Base-by-base conservation (phyloP, 768 basidiomycete genomes). In the Suillus paluster region DNA sequence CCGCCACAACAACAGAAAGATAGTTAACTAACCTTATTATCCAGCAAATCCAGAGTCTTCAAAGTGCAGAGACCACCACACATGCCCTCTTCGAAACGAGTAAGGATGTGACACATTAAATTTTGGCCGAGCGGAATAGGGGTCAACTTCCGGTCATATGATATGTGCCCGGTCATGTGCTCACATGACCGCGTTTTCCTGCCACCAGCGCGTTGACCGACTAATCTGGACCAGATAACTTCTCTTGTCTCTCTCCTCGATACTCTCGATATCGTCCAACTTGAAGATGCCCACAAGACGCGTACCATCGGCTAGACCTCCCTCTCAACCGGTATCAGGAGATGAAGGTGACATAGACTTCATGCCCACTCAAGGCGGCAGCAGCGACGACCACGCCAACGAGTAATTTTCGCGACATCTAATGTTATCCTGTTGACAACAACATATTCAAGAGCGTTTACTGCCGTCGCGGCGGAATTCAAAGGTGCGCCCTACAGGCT, bases 381-480 rank as follows among this genome's bases (percentile, higher is more conserved):
- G 63, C 54, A 72, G 66, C 50, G 74, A 76, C 27, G 71, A 76
- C 27, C 67, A 53, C 4, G 68, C 66, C 1, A 21, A 73, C 34
- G 74, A 76, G 73, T 73, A 23, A 41, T 19, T 45, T 21, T 63
- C 38, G 64, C 60, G 5, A 7, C 27, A 6, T 21, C n/a, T 34
- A 15, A 25, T 11, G 2, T 10, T 9, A 46, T 8, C n/a, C 15
- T 10, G 8, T 19, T 54, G 17, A 46, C 27, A 9, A 36, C 19
- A 34, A 5, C 39, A 38, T 25, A 19, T 34, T 17, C 10, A 44
- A 75, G 75, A 45, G 30, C 61, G n/a, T 76, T 73, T 14, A 71
- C 75, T 5, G 73, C 55, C 36, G 68, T 75, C 8, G 73, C 73
- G 11, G 68, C 71, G 19, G 73, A 74, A 39, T 75, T 74, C 64